Evolutionary conservation across 2,329 filamentous ascomycete genomes (phyloP), one percentile per base, ranked within the genome.

Genomic region (Sarocladiaceae sp.): DNA sequence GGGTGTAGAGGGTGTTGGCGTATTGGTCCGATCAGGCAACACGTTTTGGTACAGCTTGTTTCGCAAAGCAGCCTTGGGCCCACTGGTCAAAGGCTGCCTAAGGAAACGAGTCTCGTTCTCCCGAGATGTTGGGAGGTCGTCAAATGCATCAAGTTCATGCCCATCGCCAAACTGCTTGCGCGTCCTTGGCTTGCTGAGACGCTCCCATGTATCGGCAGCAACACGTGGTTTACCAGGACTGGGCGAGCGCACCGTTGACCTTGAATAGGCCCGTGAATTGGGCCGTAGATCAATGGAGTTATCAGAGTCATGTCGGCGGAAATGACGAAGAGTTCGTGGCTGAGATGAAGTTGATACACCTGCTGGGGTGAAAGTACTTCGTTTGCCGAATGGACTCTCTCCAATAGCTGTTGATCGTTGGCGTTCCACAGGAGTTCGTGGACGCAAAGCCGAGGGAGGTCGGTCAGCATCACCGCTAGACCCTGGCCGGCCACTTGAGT

Each of bases 71-170:
- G 82, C 79, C 67, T 86, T 90, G 23, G 87, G 82, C 40, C 86
- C 84, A 51, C 81, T 79, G 44, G 80, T 83, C 35, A 86, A 75
- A 3, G 94, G 92, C 60, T 88, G 84, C 67, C 92, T 95, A 56
- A 91, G 77, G 63, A 83, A 99, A 60, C 83, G 88, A 56, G 84
- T 90, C 69, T 99, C 94, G 13, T 83, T 80, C 55, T 87, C 83
- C 12, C 80, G 83, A 15, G 92, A 97, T 0, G 92, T 97, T 1
- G 93, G 93, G 52, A 99, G 74, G 68, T 99, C 94, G 65, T 99
- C 94, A 65, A 99, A 97, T 2, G 81, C 84, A 59, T 97, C 93
- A 29, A 99, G 77, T 68, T 99, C 94, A 55, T 87, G 88, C 15
- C 94, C 94, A 66, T 97, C 90, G 12, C 94, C 94, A 71, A 95